Evolutionary conservation across 1,284 basidiomycete species (phyloP).

Genomic region (Boletus albobrunnescens): DNA sequence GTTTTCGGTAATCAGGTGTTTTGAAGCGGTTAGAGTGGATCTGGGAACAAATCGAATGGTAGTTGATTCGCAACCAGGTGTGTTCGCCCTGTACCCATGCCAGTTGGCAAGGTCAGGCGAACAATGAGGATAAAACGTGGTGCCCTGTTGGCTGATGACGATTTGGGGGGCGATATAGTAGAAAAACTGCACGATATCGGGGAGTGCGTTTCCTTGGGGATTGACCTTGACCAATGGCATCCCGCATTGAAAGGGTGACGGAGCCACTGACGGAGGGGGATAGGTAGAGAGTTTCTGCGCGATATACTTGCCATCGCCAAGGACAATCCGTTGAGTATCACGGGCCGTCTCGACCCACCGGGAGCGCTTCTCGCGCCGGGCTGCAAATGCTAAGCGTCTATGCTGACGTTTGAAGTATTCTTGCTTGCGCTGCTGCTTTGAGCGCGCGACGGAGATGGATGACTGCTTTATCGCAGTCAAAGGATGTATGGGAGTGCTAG

Average conservation of each 20-base stretch:
- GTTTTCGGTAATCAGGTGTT: slow-evolving; percentile 18
- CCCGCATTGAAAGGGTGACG: slow-evolving; percentile 19
- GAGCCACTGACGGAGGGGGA: slow-evolving; percentile 21
- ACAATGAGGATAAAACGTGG: slow-evolving; percentile 41
- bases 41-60: slow-evolving; percentile 27
- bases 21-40: slow-evolving; percentile 36
- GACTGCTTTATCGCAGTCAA: slow-evolving; percentile 29
- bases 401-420: slow-evolving; percentile 19
- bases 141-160: slow-evolving; percentile 36
- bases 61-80: slow-evolving; percentile 5
- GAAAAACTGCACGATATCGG: slow-evolving; percentile 11
- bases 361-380: slow-evolving; percentile 24
- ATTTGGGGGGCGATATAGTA: slow-evolving; percentile 42
- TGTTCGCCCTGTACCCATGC: slow-evolving; percentile 19
- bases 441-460: slow-evolving; percentile 7
- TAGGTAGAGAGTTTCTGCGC: slow-evolving; percentile 32
- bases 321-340: slow-evolving; percentile 41
- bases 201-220: slow-evolving; percentile 2
- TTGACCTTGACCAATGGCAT: slow-evolving; percentile 3
- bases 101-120: slow-evolving; percentile 37
- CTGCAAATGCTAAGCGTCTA: slow-evolving; percentile 21
- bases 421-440: slow-evolving; percentile 26
- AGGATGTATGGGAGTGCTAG: slow-evolving; percentile 16
- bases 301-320: slow-evolving; percentile 46
- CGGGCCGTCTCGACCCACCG: slow-evolving; percentile 35